Base-by-base conservation (phyloP, 2,329 filamentous ascomycete genomes). In the Chrysoporthe deuterocubensis region DNA sequence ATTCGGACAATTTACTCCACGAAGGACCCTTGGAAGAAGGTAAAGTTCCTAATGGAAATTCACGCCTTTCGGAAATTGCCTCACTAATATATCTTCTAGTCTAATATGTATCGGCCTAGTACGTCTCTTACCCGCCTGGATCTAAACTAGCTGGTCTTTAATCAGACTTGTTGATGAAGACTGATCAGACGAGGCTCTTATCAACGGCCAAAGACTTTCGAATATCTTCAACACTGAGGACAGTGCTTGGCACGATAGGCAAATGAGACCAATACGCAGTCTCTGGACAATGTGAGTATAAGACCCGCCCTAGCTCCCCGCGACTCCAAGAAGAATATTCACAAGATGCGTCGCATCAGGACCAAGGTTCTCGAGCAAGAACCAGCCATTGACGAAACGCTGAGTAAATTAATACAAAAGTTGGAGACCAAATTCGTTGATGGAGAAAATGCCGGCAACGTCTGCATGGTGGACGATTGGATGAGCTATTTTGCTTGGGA, bases 1-100 rank as follows among this genome's bases (percentile, higher is more conserved):
- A 60, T 68, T 6, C 64, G 61, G 42, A 68, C 58, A 3, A 62
- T 68, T 34, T 68, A 68, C 43, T 66, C 67, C 7, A 68, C 67
- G 13, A 64, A 65, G n/a, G 63, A 65, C 16, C 48, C 62, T 11
- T 64, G 62, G 62, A 37, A 37, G 7, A 64, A 64, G 52, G 62
- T 44, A 13, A 18, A n/a, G 26, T 34, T 14, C 50, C 8, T 43
- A 9, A 26, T 6, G 6, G 5, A 21, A 8, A 26, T 62, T 1
- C 11, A 2, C 16, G 2, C 18, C 18, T 8, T 48, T 18, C 4
- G 18, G 46, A 14, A 34, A 18, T 34, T 2, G 32, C 5, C 8
- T 5, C 52, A 46, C 62, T 68, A 11, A 68, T 40, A 21, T 26
- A 4, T 0, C 3, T 18, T 3, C 1, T 40, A 68, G 67, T 66